phyloP scores from a whole-genome alignment of 495 filamentous ascomycete genomes.

The Extremus antarcticus region DNA sequence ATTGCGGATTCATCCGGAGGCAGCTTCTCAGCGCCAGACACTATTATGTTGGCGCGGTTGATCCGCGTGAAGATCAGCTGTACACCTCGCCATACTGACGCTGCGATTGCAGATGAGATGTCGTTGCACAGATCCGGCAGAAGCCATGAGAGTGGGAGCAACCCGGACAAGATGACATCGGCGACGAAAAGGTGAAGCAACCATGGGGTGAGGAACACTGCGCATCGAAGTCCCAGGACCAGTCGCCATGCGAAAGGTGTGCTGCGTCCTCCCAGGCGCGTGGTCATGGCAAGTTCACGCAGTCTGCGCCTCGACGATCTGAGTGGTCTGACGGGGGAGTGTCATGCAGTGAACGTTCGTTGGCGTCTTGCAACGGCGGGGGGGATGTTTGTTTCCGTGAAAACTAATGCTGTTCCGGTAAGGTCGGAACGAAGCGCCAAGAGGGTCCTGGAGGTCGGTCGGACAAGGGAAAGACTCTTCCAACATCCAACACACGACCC shows the following conservation, averaged over 20 bases:
- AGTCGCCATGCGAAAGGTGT: neutral
- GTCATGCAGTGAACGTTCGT: neutral
- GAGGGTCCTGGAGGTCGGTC: neutral
- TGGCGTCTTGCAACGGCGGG: neutral
- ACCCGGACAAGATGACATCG: conserved; percentile 40
- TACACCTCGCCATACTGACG: conserved; percentile 42
- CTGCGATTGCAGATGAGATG: conserved; percentile 39
- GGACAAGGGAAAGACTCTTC: neutral
- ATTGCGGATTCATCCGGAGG: conserved; percentile 42
- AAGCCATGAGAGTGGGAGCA: conserved; percentile 39
- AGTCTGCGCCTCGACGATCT: neutral
- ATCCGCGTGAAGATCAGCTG: conserved; percentile 40
- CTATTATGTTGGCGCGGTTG: conserved; percentile 40
- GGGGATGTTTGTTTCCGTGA: neutral
- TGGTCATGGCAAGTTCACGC: neutral
- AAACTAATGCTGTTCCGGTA: neutral
- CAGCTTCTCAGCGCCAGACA: conserved; percentile 37
- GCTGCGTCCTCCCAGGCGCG: neutral
- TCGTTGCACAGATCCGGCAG: conserved; percentile 39
- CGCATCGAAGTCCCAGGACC: conserved; percentile 29
- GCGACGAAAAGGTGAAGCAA: conserved; percentile 37
- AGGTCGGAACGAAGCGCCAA: neutral
- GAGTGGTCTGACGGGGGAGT: too few relatives aligned
- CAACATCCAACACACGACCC: neutral
- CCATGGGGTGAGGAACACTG: conserved; percentile 39